Evolutionary conservation across 2,329 filamentous ascomycete genomes (phyloP), one percentile per base, ranked within the genome.

Genomic region (Colletotrichum echinochloae): DNA sequence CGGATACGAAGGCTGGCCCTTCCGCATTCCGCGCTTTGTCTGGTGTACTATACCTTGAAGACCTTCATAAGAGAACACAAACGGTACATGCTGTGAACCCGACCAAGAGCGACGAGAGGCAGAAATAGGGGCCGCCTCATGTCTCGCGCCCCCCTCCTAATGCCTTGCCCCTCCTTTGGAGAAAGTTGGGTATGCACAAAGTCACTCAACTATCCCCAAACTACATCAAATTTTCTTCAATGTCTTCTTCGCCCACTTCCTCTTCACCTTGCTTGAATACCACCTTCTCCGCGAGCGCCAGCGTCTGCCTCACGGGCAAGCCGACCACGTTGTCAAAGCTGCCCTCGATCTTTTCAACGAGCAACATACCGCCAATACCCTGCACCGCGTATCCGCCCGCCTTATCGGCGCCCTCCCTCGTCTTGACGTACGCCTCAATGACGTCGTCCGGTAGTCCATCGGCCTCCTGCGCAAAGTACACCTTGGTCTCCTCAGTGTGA

Each of bases 341-440:
- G 14, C 96, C 96, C 73, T 97, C 93, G 74, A 99, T 92, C 80
- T 88, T 92, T 79, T 98, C 94, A 16, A 99, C 90, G 67, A 99
- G 81, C 70, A 99, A 85, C 79, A 98, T 90, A 11, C 93, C 92
- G 1, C 93, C 96, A 14, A 95, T 85, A 0, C 95, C 96, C 81
- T 99, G 96, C 63, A 99, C 89, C 1, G 94, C 96, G 81, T 99
- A 99, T 0, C 96, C 96, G 2, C 96, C 96, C 0, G 96, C 96
- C 85, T 98, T 99, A 81, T 98, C 96, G 14, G 90, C 94, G 2
- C 96, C 96, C 84, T 99, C 96, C 65, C 95, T 87, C 28, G 95
- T 98, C 77, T 86, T 88, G 68, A 95, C 92, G 78, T 95, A 95
- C 6, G 84, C 88, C 75, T 94, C 84, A 70, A 98, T 91, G 74